These are phyloP conservation scores for Vanrija sp. DNA, from an alignment of 1,284 basidiomycete genomes.

Conservation along the genomic window DNA sequence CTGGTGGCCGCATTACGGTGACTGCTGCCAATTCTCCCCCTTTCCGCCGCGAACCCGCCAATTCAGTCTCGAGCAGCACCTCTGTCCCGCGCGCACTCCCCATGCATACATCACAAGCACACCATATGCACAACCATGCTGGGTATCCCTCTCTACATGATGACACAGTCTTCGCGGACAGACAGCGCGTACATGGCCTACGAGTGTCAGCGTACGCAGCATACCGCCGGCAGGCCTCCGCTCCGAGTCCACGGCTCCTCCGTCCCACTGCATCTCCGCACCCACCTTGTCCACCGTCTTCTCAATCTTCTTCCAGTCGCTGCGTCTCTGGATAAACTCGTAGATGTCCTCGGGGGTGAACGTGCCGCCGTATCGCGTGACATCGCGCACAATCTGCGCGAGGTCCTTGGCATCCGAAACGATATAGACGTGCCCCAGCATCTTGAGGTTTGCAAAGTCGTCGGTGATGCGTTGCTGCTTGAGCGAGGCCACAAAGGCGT, in stretches of 20 bases:
- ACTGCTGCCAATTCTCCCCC: no score
- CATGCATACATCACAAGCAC: no score
- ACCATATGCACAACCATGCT: no score
- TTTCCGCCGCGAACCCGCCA: no score
- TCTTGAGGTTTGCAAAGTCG: constrained; percentile 90
- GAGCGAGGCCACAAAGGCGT: constrained; percentile 77
- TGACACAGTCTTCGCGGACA: constrained; percentile 81
- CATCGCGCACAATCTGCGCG: constrained; percentile 89
- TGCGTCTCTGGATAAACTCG: constrained; percentile 85
- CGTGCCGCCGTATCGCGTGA: constrained; percentile 86
- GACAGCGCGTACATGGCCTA: constrained; percentile 78
- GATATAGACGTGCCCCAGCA: constrained; percentile 93
- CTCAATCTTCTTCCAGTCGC: constrained; percentile 96
- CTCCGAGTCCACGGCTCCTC: no score
- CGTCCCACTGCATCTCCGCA: not conserved
- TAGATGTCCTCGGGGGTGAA: constrained; percentile 88
- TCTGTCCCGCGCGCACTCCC: no score
- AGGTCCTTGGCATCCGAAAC: constrained; percentile 81
- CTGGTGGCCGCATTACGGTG: no score
- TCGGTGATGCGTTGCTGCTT: constrained; percentile 65
- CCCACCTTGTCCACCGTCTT: constrained; percentile 87
- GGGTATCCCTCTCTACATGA: constrained; percentile 45
- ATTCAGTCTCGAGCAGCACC: no score
- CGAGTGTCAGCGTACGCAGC: not conserved
- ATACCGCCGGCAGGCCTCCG: not conserved